phyloP scores from a whole-genome alignment of 2,329 filamentous ascomycete genomes.

The Zymoseptoria passerinii region DNA sequence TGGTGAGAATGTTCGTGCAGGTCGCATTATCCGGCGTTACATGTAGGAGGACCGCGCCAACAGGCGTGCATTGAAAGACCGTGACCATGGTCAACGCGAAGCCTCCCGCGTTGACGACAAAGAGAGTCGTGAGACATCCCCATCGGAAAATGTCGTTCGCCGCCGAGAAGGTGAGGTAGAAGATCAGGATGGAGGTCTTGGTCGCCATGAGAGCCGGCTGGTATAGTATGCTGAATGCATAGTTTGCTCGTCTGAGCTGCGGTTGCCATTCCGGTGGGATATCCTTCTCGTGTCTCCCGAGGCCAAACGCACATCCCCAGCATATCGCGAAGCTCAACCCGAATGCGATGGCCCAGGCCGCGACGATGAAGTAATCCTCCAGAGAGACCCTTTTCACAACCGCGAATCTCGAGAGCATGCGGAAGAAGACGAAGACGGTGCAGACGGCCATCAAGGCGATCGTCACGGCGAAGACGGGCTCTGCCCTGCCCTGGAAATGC shows the following conservation, averaged over 20 bases:
- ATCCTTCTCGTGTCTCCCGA: slow-evolving; percentile 59
- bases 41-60: slow-evolving; percentile 58
- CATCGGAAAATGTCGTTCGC: slow-evolving; percentile 69
- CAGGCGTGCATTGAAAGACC: slow-evolving; percentile 74
- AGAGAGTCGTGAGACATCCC: slow-evolving; percentile 72
- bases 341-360: slow-evolving; percentile 68
- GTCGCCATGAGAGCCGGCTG: slow-evolving; percentile 85
- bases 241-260: slow-evolving; percentile 49
- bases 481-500: slow-evolving; percentile 25
- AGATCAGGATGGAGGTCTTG: slow-evolving; percentile 86
- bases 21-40: slow-evolving; percentile 38
- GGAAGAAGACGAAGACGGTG: slow-evolving; percentile 64
- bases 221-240: slow-evolving; percentile 55
- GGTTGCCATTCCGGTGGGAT: slow-evolving; percentile 45
- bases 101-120: slow-evolving; percentile 70
- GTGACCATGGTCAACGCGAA: slow-evolving; percentile 75
- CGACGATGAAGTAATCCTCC: slow-evolving; percentile 74
- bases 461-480: slow-evolving; percentile 60
- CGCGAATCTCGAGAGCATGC: slow-evolving; percentile 62
- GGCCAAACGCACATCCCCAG: slow-evolving; percentile 54
- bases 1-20: slow-evolving; percentile 55
- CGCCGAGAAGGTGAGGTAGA: slow-evolving; percentile 76
- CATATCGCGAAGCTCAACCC: slow-evolving; percentile 60
- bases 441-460: slow-evolving; percentile 59
- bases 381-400: slow-evolving; percentile 64